These are phyloP conservation scores for apple (Malus domestica) DNA, from an alignment of 306 rosid genomes.

Conservation along the genomic window DNA sequence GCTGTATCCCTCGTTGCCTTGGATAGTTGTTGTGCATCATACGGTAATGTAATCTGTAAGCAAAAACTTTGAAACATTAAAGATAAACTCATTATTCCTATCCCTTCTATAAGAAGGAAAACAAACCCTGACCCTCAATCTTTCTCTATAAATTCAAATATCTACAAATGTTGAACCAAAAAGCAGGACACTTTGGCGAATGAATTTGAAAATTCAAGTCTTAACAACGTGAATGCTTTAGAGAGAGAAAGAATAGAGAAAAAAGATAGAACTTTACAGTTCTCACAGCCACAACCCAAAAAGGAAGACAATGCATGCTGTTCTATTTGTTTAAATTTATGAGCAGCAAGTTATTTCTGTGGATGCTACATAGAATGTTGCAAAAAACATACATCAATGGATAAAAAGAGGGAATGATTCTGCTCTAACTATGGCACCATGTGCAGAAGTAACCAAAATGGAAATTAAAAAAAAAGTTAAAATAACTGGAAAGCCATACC, in stretches of 20 bases:
- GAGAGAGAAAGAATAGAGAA: neutral
- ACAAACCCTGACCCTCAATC: neutral
- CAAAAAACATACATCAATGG: neutral
- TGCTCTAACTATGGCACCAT: neutral
- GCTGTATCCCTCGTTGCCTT: constrained; percentile 86
- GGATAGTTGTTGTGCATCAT: constrained; percentile 58
- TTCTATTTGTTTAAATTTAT: neutral
- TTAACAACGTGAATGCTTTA: neutral
- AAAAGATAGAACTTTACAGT: neutral
- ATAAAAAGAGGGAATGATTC: neutral
- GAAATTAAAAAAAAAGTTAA: neutral
- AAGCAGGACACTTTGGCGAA: neutral
- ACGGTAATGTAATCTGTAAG: constrained; percentile 77
- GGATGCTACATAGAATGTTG: neutral
- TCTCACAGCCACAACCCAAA: neutral
- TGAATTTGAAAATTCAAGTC: neutral
- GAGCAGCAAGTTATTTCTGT: neutral
- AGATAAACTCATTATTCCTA: neutral
- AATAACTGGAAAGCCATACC: constrained; percentile 37
- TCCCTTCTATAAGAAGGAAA: neutral
- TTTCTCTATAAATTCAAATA: neutral
- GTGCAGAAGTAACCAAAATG: neutral
- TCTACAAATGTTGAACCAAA: neutral
- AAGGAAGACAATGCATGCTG: neutral
- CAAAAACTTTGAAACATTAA: constrained; percentile 5